Conservation (phyloP, 192 early-diverging fungal species). For the Coemansia sp. region DNA sequence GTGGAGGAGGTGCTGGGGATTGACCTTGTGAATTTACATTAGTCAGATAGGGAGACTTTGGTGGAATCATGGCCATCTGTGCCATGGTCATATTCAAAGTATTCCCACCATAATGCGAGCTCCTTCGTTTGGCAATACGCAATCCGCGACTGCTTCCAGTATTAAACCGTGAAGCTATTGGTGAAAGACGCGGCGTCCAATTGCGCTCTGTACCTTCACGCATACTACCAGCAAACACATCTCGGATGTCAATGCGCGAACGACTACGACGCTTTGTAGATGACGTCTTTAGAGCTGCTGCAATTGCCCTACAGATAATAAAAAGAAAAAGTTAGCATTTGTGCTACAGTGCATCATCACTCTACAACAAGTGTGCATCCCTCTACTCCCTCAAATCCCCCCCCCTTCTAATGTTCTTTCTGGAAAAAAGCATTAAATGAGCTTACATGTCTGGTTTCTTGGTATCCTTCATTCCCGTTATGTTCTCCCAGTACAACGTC, state of each 20-base stretch:
- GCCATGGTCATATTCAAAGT: slow-evolving; percentile 47
- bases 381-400: not conserved
- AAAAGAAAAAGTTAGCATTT: not conserved
- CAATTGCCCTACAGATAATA: slow-evolving; percentile 28
- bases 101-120: slow-evolving; percentile 31
- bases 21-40: slow-evolving; percentile 11
- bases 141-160: slow-evolving; percentile 12
- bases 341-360: not conserved
- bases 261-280: slow-evolving; percentile 40
- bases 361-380: not conserved
- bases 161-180: slow-evolving; percentile 21
- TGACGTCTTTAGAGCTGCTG: slow-evolving; percentile 49
- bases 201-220: not conserved
- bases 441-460: slow-evolving; percentile 39
- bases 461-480: slow-evolving; percentile 32
- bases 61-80: slow-evolving; percentile 49
- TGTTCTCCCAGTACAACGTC: slow-evolving; percentile 45
- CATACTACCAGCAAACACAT: slow-evolving; percentile 37
- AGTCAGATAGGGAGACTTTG: slow-evolving; percentile 43
- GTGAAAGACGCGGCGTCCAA: slow-evolving; percentile 21
- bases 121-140: slow-evolving; percentile 12
- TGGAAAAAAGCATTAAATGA: not conserved
- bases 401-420: slow-evolving; percentile 4
- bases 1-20: slow-evolving; percentile 8
- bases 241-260: slow-evolving; percentile 44